Base-by-base conservation (phyloP, 768 basidiomycete species). In the Postia placenta region DNA sequence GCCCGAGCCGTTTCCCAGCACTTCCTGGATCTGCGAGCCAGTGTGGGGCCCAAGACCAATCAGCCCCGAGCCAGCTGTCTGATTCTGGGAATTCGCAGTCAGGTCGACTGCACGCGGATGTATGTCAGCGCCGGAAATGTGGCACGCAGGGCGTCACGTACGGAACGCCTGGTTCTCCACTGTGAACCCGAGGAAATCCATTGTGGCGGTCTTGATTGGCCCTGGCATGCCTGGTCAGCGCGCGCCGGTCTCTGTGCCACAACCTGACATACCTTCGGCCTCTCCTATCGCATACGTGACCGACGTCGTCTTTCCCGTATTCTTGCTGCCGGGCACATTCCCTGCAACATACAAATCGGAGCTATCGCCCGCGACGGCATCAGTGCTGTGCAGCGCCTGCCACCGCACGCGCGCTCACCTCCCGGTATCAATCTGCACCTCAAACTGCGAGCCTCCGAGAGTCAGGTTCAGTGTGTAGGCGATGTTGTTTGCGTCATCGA, bases 271-370 rank as follows among this genome's bases (percentile, higher is more conserved):
- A 81, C 82, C 83, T 54, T 67, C 48, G 3, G 78, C 76, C 1
- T 62, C 61, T 26, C 79, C 80, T 14, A 76, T 69, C 14, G 80
- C 83, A 65, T 85, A 85, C 5, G 63, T 57, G 17, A 83, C 72
- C 14, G 58, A 58, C 17, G 70, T 61, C 6, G 64, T 65, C 43
- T 59, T 62, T 2, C 70, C 72, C 30, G 75, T 71, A 22, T 64
- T 55, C 15, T 55, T 67, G 27, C 71, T 72, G 30, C 60, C 61
- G 11, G 66, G 64, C 5, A 81, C 72, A 45, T 50, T 50, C 25
- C 72, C 70, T 9, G 75, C 72, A 4, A 85, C 74, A 75, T 79
- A 84, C 6, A 85, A 63, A 59, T 87, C 85, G 14, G 83, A 83
- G 51, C 83, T 86, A 43, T 9, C 37, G 30, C 40, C 42, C 27